Evolutionary conservation across 768 basidiomycete species (phyloP), one percentile per base, ranked within the genome.

Genomic region (Galerina sulciceps): DNA sequence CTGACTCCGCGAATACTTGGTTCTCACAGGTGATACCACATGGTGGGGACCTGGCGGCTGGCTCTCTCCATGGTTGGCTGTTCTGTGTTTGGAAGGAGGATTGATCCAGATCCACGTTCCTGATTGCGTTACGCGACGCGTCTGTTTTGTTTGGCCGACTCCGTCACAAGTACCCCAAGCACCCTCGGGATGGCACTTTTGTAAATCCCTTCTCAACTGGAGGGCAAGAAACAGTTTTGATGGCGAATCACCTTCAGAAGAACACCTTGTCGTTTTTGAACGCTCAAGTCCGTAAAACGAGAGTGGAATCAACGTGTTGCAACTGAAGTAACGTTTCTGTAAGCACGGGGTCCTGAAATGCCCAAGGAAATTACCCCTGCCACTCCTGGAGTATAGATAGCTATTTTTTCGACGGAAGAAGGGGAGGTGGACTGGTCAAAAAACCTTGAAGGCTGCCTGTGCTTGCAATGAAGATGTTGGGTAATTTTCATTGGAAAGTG

Each of bases 101-200:
- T 63, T 66, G 66, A 69, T 68, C 61, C 62, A 60, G 59, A 65
- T 62, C 55, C 61, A 63, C 58, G 66, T 67, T 63, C 65, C 65
- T 67, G 66, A 69, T 61, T 68, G 65, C 64, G 60, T 70, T 72
- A 79, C 76, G 79, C 81, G 79, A 81, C 80, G 77, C 79, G 79
- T 78, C 73, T 79, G 75, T 79, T 80, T 78, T 78, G 68, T 73
- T 75, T 72, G 69, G 64, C 40, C 50, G 43, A 63, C 58, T 60
- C 59, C 54, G 47, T 59, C 58, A 58, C 31, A 44, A 36, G 46
- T 53, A 17, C 64, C 61, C 63, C 66, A 46, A 65, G 41, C 65
- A 70, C 66, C 63, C 61, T 61, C 65, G 67, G 67, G 53, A 63
- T 63, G 56, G 31, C 34, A 44, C 42, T 37, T 20, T 38, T 34